Evolutionary conservation across 192 early-diverging fungal genomes (phyloP).

Genomic region (Backusella tuberculispora): DNA sequence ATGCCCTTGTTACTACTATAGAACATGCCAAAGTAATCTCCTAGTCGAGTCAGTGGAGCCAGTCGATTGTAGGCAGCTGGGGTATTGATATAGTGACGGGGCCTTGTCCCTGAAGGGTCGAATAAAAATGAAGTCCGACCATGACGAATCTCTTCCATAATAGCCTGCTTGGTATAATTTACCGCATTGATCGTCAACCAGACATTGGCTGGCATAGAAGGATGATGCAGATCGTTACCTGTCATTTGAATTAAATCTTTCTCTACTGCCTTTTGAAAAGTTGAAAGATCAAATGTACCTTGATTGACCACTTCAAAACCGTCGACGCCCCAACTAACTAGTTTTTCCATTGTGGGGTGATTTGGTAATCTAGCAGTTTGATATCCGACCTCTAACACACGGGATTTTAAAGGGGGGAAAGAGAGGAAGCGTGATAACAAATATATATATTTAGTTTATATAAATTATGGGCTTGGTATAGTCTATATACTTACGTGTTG

Average conservation of each 20-base stretch:
- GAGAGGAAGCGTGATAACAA: neutral
- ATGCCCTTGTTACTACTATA: constrained; percentile 62
- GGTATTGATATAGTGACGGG: constrained; percentile 42
- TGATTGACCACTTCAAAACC: constrained; percentile 73
- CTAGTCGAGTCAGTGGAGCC: constrained; percentile 55
- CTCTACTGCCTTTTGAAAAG: constrained; percentile 54
- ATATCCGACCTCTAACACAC: constrained; percentile 49
- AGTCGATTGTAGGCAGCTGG: constrained; percentile 43
- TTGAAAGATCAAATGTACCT: constrained; percentile 59
- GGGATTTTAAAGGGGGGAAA: neutral
- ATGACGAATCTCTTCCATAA: constrained; percentile 61
- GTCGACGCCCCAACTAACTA: constrained; percentile 71
- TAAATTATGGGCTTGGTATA: neutral
- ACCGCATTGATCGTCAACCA: constrained; percentile 63
- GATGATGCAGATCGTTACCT: constrained; percentile 70
- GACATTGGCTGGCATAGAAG: constrained; percentile 54
- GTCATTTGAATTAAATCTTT: constrained; percentile 59
- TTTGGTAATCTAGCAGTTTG: constrained; percentile 58
- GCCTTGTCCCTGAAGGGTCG: constrained; percentile 66
- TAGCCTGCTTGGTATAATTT: constrained; percentile 47
- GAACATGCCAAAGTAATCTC: constrained; percentile 63
- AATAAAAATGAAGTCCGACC: constrained; percentile 67
- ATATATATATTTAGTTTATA: neutral
- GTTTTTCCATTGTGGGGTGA: constrained; percentile 60
- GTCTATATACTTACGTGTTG: constrained; percentile 46